phyloP scores from a whole-genome alignment of 108 stramenopile species.

The Phaeodactylum tricornutum region DNA sequence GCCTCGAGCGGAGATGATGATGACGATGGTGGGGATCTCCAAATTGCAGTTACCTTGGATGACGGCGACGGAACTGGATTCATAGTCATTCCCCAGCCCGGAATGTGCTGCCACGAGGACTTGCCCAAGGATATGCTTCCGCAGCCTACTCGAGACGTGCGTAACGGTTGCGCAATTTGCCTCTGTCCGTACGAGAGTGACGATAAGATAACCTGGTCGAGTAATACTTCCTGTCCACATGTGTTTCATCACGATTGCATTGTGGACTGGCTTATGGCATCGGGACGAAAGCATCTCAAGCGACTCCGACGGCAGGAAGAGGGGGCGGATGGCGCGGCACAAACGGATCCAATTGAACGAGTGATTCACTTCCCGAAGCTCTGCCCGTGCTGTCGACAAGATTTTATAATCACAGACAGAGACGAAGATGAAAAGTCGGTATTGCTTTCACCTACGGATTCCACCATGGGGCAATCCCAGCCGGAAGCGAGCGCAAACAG shows the following conservation, averaged over 20 bases:
- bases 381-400: conserved; percentile 58
- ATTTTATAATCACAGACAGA: too few species aligned
- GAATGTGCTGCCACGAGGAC: background rate
- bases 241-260: conserved; percentile 64
- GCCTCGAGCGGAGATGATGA: background rate
- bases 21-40: conserved; percentile 5
- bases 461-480: too few species aligned
- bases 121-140: background rate
- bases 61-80: conserved; percentile 8
- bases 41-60: too few species aligned
- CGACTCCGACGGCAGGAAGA: conserved; percentile 15
- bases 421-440: too few species aligned
- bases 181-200: conserved; percentile 25
- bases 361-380: conserved; percentile 27
- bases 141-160: conserved; percentile 20
- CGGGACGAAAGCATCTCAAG: conserved; percentile 24
- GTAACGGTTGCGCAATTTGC: conserved; percentile 56
- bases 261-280: conserved; percentile 41
- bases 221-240: conserved; percentile 40
- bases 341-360: conserved; percentile 14
- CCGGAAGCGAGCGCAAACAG: too few species aligned
- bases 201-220: conserved; percentile 45
- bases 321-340: conserved; percentile 14
- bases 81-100: conserved; percentile 1
- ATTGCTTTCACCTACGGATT: too few species aligned